A percentile compares a stretch with the other conserved stretches of the same genome.
phyloP scores from a whole-genome alignment of 2,329 filamentous ascomycete species.

The Metarhizium robertsii region DNA sequence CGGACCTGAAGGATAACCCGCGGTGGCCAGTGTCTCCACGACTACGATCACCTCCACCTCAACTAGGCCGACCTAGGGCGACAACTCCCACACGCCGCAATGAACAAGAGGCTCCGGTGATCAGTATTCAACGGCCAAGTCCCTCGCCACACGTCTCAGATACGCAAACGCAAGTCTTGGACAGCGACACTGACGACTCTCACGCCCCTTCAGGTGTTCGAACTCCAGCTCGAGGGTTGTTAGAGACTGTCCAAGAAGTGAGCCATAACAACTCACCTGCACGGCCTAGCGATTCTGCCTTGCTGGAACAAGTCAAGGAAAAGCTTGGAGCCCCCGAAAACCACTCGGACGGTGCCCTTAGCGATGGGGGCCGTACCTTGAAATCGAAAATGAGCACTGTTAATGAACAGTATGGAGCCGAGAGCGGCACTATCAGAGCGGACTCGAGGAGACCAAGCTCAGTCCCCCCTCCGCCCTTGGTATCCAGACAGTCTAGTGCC shows the following conservation, averaged over 20 bases:
- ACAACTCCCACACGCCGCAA: constrained; percentile 31
- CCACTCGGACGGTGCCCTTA: constrained; percentile 30
- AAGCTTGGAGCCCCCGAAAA: constrained; percentile 33
- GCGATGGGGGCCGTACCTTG: constrained; percentile 29
- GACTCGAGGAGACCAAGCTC: constrained; percentile 33
- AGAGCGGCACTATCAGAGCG: constrained; percentile 46
- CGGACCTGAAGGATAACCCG: constrained; percentile 47
- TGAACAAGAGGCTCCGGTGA: constrained; percentile 41
- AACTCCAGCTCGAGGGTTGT: constrained; percentile 51
- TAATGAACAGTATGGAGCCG: constrained; percentile 53
- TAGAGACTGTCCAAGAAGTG: constrained; percentile 89
- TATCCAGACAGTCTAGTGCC: constrained; percentile 54
- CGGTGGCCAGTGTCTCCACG: constrained; percentile 73
- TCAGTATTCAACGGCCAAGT: constrained; percentile 43
- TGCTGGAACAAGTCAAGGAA: constrained; percentile 42
- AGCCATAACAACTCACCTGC: constrained; percentile 66
- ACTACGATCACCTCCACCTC: constrained; percentile 66
- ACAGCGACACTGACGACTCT: constrained; percentile 44
- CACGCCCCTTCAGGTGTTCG: constrained; percentile 41
- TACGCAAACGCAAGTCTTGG: constrained; percentile 28
- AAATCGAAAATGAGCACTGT: constrained; percentile 37
- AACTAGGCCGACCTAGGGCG: constrained; percentile 35
- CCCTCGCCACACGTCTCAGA: constrained; percentile 36
- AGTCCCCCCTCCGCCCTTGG: constrained; percentile 45
- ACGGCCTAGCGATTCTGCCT: constrained; percentile 31